A percentile compares a stretch with the other conserved stretches of the same genome.
Conservation (phyloP, 1,284 basidiomycete species). For the Pterula multifida region DNA sequence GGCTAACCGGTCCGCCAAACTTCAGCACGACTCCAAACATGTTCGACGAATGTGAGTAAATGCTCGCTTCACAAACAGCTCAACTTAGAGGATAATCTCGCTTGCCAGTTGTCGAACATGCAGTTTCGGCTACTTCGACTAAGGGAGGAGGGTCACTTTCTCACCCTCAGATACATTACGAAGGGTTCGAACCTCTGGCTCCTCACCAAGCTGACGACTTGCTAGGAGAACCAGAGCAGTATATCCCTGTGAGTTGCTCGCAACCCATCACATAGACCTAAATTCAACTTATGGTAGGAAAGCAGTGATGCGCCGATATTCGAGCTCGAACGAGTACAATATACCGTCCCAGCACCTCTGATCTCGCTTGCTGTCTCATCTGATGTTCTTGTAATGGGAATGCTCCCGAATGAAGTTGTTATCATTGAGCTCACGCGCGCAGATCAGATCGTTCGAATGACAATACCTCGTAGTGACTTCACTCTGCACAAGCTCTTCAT, state of each 20-base stretch:
- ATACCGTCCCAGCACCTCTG: slow-evolving; percentile 73
- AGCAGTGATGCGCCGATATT: slow-evolving; percentile 54
- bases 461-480: slow-evolving; percentile 61
- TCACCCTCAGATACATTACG: slow-evolving; percentile 57
- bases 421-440: slow-evolving; percentile 78
- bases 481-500: slow-evolving; percentile 72
- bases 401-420: slow-evolving; percentile 66
- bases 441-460: slow-evolving; percentile 70
- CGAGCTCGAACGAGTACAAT: slow-evolving; percentile 80
- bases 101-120: slow-evolving; percentile 71
- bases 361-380: slow-evolving; percentile 73
- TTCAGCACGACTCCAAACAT: too few relatives aligned
- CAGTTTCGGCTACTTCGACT: slow-evolving; percentile 36
- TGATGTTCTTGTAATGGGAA: slow-evolving; percentile 77
- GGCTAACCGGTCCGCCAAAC: too few relatives aligned
- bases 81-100: too few relatives aligned
- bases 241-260: slow-evolving; percentile 24
- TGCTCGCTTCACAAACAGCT: too few relatives aligned
- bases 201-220: slow-evolving; percentile 35
- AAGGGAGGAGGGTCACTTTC: slow-evolving; percentile 27
- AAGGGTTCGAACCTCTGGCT: slow-evolving; percentile 75
- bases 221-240: slow-evolving; percentile 25
- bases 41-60: slow-evolving; percentile 81
- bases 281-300: slow-evolving; percentile 15
- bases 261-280: slow-evolving; percentile 7